These are phyloP conservation scores for Iberis amara DNA, from an alignment of 441 rosid genomes.

Conservation along the genomic window DNA sequence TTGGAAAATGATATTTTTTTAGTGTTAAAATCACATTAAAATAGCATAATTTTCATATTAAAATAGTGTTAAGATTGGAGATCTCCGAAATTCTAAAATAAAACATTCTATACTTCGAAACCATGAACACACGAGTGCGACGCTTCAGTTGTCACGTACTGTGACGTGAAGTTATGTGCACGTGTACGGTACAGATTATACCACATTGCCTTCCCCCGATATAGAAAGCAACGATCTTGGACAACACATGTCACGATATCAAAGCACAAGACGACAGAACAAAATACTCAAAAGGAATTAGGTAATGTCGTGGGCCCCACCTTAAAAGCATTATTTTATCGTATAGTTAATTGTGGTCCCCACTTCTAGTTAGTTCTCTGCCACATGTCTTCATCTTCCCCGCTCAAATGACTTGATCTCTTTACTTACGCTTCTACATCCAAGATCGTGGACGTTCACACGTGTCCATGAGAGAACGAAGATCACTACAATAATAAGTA, in stretches of 20 bases:
- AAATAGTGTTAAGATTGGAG: too few species aligned
- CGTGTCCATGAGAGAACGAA: conserved; percentile 18
- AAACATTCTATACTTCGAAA: too few species aligned
- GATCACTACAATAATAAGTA: conserved; percentile 8
- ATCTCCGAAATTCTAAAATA: too few species aligned
- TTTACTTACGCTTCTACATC: not conserved
- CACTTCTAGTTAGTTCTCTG: not conserved
- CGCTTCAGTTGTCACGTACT: too few species aligned
- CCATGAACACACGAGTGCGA: too few species aligned
- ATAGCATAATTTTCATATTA: too few species aligned
- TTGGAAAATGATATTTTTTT: too few species aligned
- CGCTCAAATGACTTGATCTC: too few species aligned
- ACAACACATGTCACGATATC: not conserved
- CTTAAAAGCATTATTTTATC: conserved; percentile 30
- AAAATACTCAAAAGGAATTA: conserved; percentile 13
- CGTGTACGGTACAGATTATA: not conserved
- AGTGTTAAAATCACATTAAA: too few species aligned
- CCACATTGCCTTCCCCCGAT: not conserved
- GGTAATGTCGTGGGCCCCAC: conserved; percentile 25
- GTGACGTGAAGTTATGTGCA: not conserved
- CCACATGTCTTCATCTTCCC: conserved; percentile 29
- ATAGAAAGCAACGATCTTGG: not conserved
- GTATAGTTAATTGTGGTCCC: conserved; percentile 22
- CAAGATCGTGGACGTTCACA: conserved; percentile 16
- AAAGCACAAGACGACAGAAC: conserved; percentile 19